A percentile compares a stretch with the other conserved stretches of the same genome.
These are phyloP conservation scores for Hypoxylon sp. DNA, from an alignment of 2,329 filamentous ascomycete genomes.

Conservation along the genomic window DNA sequence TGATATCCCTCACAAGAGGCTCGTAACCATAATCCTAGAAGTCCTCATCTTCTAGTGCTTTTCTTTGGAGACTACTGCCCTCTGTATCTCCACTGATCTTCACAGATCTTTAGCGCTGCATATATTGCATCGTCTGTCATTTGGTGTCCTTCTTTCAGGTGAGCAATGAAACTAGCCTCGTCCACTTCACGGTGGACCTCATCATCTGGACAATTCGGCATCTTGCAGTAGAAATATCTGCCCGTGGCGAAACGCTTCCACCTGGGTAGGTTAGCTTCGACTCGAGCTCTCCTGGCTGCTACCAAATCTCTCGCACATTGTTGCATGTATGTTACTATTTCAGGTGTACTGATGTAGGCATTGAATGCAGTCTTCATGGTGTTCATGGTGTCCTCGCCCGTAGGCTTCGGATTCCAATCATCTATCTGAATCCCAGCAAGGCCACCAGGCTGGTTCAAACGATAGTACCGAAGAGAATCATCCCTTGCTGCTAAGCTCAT, in stretches of 20 bases:
- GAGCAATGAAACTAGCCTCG: slow-evolving; percentile 13
- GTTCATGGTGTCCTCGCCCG: slow-evolving; percentile 1
- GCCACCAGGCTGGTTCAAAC: slow-evolving; percentile 11
- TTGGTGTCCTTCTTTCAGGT: slow-evolving; percentile 8
- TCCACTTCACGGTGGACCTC: slow-evolving; percentile 11
- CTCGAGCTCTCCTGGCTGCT: slow-evolving; percentile 1
- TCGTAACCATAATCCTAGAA: too few relatives aligned
- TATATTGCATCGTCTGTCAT: neutral
- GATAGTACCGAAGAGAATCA: slow-evolving; percentile 7
- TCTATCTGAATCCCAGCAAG: slow-evolving; percentile 9
- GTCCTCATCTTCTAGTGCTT: too few relatives aligned
- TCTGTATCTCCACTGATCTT: slow-evolving; percentile 4
- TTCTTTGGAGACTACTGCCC: neutral
- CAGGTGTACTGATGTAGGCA: neutral
- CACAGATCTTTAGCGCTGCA: neutral
- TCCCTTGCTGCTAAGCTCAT: neutral
- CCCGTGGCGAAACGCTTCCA: slow-evolving; percentile 26
- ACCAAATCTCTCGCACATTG: slow-evolving; percentile 4
- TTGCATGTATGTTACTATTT: neutral
- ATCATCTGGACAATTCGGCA: slow-evolving; percentile 11
- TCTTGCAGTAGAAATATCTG: slow-evolving; percentile 16
- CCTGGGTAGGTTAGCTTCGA: neutral
- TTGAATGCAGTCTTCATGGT: slow-evolving; percentile 5
- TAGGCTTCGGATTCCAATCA: slow-evolving; percentile 9
- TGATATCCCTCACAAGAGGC: too few relatives aligned